Percentiles rank a stretch among this genome's conserved stretches.
phyloP scores from a whole-genome alignment of 1,284 basidiomycete genomes.

The Schizophyllum commune region DNA sequence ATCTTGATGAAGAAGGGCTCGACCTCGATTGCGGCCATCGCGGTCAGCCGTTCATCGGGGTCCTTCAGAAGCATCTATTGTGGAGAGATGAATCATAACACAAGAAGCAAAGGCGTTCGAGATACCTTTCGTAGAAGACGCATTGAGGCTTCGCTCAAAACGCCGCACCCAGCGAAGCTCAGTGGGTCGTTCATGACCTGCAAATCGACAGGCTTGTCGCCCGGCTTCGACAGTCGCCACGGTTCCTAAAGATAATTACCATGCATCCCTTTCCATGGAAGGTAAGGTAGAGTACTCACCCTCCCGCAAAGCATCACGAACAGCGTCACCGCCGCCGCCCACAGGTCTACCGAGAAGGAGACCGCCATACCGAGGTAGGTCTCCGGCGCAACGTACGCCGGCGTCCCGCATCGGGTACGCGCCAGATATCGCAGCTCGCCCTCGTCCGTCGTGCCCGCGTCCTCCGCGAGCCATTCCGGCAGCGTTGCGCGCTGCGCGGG shows the following conservation, averaged over 20 bases:
- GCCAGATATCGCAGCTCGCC: not conserved
- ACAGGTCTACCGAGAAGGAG: conserved; percentile 5
- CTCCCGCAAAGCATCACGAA: conserved; percentile 1
- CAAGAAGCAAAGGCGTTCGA: not conserved
- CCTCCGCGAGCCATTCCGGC: not conserved
- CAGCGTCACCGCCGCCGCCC: conserved; percentile 4
- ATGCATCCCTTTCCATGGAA: not conserved
- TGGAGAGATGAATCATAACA: not conserved
- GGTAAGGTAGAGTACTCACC: not conserved
- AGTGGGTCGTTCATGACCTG: not conserved
- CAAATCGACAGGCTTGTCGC: not conserved
- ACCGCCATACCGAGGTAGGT: conserved; percentile 6
- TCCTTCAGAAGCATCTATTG: not conserved
- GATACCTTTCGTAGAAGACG: not conserved
- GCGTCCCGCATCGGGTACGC: conserved; percentile 11
- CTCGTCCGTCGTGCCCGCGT: not conserved
- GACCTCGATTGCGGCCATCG: not conserved
- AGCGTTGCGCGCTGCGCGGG: not conserved
- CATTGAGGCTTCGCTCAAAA: not conserved
- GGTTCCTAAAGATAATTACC: not conserved
- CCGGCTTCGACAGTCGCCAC: not conserved
- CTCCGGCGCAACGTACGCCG: conserved; percentile 16
- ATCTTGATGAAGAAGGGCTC: not conserved
- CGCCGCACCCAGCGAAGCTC: not conserved
- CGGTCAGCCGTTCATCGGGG: not conserved